These are phyloP conservation scores for Neurospora sp. DNA, from an alignment of 495 filamentous ascomycete genomes.

Conservation along the genomic window DNA sequence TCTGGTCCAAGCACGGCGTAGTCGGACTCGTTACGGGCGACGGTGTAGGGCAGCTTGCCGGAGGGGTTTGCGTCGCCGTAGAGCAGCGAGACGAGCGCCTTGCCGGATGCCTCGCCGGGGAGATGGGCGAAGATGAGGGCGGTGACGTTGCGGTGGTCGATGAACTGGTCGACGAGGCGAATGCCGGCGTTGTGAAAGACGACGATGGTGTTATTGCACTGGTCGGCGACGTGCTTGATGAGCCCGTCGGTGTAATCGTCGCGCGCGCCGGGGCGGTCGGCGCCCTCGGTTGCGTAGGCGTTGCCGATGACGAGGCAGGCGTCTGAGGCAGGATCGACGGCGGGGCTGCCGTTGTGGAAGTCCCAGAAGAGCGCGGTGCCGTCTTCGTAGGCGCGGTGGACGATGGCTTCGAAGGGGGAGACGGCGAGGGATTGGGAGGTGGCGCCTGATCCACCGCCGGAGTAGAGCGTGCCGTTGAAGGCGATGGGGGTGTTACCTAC, in stretches of 20 bases:
- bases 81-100: slow-evolving; percentile 45
- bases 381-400: slow-evolving; percentile 42
- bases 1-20: slow-evolving; percentile 39
- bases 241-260: slow-evolving; percentile 48
- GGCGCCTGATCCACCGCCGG: slow-evolving; percentile 51
- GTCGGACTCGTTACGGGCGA: slow-evolving; percentile 53
- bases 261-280: slow-evolving; percentile 29
- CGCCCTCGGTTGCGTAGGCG: slow-evolving; percentile 46
- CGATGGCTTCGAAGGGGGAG: slow-evolving; percentile 50
- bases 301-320: slow-evolving; percentile 60
- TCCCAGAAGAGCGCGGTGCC: slow-evolving; percentile 43
- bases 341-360: slow-evolving; percentile 27
- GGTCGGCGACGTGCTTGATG: slow-evolving; percentile 43
- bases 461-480: slow-evolving; percentile 43
- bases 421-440: slow-evolving; percentile 43
- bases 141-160: slow-evolving; percentile 53
- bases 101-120: slow-evolving; percentile 51
- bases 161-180: slow-evolving; percentile 46
- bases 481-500: slow-evolving; percentile 20
- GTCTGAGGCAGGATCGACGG: slow-evolving; percentile 43
- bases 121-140: slow-evolving; percentile 52
- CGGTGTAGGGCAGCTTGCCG: slow-evolving; percentile 62
- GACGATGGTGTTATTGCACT: slow-evolving; percentile 53
- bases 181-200: slow-evolving; percentile 51
- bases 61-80: slow-evolving; percentile 50